Evolutionary conservation across 108 stramenopile genomes (phyloP), one percentile per base, ranked within the genome.

Genomic region (Skeletonema costatum): DNA sequence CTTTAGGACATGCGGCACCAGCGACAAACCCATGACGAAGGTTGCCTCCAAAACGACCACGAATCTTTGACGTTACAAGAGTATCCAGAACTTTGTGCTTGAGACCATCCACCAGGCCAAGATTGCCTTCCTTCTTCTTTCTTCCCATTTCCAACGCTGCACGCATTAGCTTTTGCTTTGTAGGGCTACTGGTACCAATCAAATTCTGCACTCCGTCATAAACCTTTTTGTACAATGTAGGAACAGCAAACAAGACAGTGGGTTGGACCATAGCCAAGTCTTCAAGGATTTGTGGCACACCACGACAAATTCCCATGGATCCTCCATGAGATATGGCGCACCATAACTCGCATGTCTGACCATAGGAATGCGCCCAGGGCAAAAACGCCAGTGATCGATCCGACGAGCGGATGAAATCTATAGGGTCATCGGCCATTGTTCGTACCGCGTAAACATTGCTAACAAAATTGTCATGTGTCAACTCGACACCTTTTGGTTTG

Each of bases 331-430:
- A 86, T 72, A 98, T 92, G 30, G 87, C 68, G 30, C 77, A 77
- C 91, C 95, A 95, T 14, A 97, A 75, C 64, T 98, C 98, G 74
- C 88, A 89, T 32, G 96, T 97, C 65, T 94, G 96, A 32, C 98
- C 97, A 74, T 97, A 97, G 59, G 89, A 93, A 73, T 99, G 98
- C 2, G 98, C 97, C 98, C 98, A 99, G 7, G 98, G 98, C 30
- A 99, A 85, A 83, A 99, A 97, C 19, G 96, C 93, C 66, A 98
- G 75, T 50, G 95, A 94, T 70, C 92, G 80, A 86, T 95, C 96
- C 0, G 80, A 73, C 39, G 88, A 84, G 31, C 82, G 85, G 58
- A 96, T 86, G 33, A 97, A 85, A n/a, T 92, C 94, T 9, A 75
- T 82, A 0, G 94, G 89, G 71, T 96, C 80, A 42, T 92, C 91